These are phyloP conservation scores for Leishmania amazonensis DNA, from an alignment of 208 protist genomes.

Conservation along the genomic window DNA sequence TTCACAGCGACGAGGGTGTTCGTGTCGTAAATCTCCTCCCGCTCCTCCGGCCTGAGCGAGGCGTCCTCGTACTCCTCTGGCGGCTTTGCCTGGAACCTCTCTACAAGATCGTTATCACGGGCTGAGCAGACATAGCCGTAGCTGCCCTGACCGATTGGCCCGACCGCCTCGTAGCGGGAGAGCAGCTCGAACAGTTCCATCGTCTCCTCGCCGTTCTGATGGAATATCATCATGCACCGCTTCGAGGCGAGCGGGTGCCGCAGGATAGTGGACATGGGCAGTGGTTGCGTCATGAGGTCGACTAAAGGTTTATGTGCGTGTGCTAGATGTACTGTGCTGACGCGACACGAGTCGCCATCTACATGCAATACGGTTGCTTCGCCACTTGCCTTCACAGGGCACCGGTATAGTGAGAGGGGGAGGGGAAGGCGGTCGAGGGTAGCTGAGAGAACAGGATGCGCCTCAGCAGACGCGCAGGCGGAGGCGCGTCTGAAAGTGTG, in stretches of 20 bases:
- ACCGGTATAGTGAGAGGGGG: background rate
- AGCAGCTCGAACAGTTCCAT: conserved; percentile 80
- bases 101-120: conserved; percentile 66
- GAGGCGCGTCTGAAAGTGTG: background rate
- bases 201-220: conserved; percentile 46
- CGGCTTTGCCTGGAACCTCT: conserved; percentile 47
- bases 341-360: background rate
- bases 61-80: conserved; percentile 53
- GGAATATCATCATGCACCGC: conserved; percentile 71
- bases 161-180: conserved; percentile 71
- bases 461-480: background rate
- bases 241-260: conserved; percentile 80
- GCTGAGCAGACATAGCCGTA: conserved; percentile 85
- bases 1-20: conserved; percentile 79
- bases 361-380: background rate
- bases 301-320: background rate
- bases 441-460: background rate
- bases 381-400: background rate
- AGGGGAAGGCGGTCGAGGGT: background rate
- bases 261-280: conserved; percentile 39
- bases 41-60: conserved; percentile 45
- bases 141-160: conserved; percentile 66
- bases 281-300: conserved; percentile 20
- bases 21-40: conserved; percentile 57
- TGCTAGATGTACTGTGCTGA: background rate